phyloP scores from a whole-genome alignment of 148 eudicot species.

The Vaccinium myrtillus region DNA sequence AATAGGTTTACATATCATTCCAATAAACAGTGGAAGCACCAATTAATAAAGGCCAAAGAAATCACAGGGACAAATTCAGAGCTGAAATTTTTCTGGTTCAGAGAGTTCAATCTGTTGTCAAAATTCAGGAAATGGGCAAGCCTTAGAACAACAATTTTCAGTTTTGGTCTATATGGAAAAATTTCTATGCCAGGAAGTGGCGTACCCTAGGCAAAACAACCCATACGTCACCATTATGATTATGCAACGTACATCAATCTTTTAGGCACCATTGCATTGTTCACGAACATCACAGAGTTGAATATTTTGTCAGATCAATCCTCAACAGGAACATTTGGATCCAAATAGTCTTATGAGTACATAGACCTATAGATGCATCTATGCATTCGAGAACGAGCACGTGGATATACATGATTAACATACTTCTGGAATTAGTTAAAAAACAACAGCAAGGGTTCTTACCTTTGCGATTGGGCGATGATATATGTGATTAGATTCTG shows the following conservation, averaged over 20 bases:
- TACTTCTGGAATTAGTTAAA: background rate
- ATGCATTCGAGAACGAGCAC: background rate
- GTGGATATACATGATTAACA: background rate
- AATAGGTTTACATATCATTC: background rate
- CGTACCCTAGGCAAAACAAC: background rate
- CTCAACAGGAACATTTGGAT: background rate
- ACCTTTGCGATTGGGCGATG: conserved; percentile 44
- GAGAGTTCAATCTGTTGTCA: background rate
- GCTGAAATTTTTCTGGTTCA: background rate
- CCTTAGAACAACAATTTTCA: background rate
- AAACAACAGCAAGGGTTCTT: conserved; percentile 20
- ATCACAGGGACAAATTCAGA: conserved; percentile 3
- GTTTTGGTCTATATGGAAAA: background rate
- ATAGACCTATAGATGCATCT: background rate
- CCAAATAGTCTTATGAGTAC: background rate
- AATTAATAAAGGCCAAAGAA: background rate
- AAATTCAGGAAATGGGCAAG: background rate
- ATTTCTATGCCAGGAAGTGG: background rate
- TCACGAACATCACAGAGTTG: background rate
- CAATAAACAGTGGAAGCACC: conserved; percentile 2
- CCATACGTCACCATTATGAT: background rate
- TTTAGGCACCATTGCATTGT: background rate
- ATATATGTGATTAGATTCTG: conserved; percentile 39
- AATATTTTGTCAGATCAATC: background rate
- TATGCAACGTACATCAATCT: background rate